phyloP scores from a whole-genome alignment of 1,139 yeast genomes.

The Debaryomycetaceae sp. region DNA sequence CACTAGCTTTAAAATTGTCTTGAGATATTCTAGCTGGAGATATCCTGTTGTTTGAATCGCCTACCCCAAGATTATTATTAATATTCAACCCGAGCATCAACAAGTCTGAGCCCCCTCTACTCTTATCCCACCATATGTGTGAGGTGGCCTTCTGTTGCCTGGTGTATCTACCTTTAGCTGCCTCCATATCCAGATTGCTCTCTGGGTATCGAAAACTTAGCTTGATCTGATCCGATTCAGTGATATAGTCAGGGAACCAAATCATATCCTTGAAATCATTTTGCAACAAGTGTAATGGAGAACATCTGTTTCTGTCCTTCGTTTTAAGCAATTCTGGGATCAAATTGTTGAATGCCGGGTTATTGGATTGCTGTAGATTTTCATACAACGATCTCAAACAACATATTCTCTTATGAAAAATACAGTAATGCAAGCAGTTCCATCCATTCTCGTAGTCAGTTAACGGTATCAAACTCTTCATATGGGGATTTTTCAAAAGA shows the following conservation, averaged over 20 bases:
- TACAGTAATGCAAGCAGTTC: conserved; percentile 73
- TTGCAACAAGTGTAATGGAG: conserved; percentile 58
- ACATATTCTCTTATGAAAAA: conserved; percentile 55
- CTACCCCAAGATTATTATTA: conserved; percentile 64
- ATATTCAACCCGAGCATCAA: conserved; percentile 65
- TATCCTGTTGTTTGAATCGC: conserved; percentile 59
- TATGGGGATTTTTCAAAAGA: conserved; percentile 46
- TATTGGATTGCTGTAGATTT: conserved; percentile 16
- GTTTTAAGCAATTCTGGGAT: conserved; percentile 43
- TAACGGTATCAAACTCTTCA: conserved; percentile 31
- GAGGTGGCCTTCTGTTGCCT: conserved; percentile 4
- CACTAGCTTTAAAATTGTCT: conserved; percentile 14
- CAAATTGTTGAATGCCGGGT: conserved; percentile 11
- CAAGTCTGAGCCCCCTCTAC: conserved; percentile 58
- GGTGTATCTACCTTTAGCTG: background rate
- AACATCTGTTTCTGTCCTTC: conserved; percentile 64
- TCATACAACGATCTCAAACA: conserved; percentile 53
- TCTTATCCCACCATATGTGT: conserved; percentile 19
- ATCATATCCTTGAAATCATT: conserved; percentile 39
- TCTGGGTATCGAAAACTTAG: conserved; percentile 19
- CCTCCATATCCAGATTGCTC: conserved; percentile 1
- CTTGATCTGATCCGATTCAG: conserved; percentile 25
- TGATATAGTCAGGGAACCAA: conserved; percentile 46
- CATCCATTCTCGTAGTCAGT: conserved; percentile 79
- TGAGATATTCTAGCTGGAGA: conserved; percentile 28